Base-by-base conservation (phyloP, 306 rosid species). In the Rubus parviflorus region DNA sequence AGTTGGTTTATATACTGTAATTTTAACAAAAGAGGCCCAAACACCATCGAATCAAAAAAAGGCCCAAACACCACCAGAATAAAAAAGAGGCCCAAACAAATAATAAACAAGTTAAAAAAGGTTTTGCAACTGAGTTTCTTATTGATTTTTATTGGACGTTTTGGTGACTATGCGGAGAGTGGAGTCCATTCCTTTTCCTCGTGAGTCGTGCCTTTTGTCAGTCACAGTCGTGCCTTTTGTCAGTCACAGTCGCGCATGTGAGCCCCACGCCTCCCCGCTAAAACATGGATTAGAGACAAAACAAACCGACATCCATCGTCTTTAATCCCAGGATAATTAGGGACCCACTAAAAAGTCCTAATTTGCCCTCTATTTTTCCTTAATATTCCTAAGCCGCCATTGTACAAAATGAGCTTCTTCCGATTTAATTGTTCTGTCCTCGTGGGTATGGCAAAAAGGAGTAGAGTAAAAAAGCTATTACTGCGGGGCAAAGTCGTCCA, bases 221-320 rank as follows among this genome's bases (percentile, higher is more conserved):
- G 5, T 9, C 35, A 8, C 25, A 4, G 14, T n/a, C n/a, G n/a
- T n/a, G n/a, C n/a, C n/a, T 43, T 68, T 6, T 8, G 38, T 73
- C 53, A 41, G 42, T 20, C 52, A 1, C 25, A 43, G 45, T 47
- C 43, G 11, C 14, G n/a, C 78, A 45, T 35, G 62, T 52, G 81
- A 6, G 70, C 20, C 54, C 62, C 64, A 12, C 10, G 19, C 20
- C 43, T 12, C 35, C 3, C 20, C 23, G 5, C 30, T 58, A 7
- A 17, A 62, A 40, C 73, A 4, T 15, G 2, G 72, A 73, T 43
- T 22, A 37, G 48, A n/a, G 71, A 74, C 77, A 74, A 79, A 74
- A 53, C 75, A 69, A 52, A 75, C 83, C 86, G 86, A 79, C 86
- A 75, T n/a, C n/a, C n/a, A 61, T 68, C 37, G 1, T 70, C 75